Conservation (phyloP, 495 filamentous ascomycete species). For the Xanthoparmelia taractica region DNA sequence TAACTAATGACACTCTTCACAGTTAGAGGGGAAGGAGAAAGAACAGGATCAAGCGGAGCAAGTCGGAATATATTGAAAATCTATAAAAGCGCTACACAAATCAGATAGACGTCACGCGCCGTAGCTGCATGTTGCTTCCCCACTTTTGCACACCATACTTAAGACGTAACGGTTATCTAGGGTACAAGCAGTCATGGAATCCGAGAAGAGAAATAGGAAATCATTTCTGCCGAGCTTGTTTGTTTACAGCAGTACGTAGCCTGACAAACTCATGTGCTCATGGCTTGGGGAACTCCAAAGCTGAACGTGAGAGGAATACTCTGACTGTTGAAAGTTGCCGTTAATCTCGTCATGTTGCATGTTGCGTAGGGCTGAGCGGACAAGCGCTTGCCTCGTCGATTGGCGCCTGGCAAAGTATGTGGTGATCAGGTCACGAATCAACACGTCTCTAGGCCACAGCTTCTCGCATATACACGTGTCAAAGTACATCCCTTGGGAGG, state of each 20-base stretch:
- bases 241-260: not conserved
- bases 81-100: no score
- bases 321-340: not conserved
- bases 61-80: no score
- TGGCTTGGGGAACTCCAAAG: no score
- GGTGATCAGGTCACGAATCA: constrained; percentile 11
- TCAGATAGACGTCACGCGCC: not conserved
- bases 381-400: constrained; percentile 8
- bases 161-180: not conserved
- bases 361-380: constrained; percentile 12
- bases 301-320: not conserved
- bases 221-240: no score
- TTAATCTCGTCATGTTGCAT: not conserved
- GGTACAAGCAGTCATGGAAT: not conserved
- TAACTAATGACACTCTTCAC: not conserved
- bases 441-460: constrained; percentile 12
- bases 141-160: not conserved
- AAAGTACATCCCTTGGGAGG: constrained; percentile 3
- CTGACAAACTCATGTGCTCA: not conserved
- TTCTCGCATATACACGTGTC: constrained; percentile 13
- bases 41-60: constrained; percentile 2
- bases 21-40: not conserved
- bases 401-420: constrained; percentile 10
- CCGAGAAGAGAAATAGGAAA: not conserved
- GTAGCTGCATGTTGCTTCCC: constrained; percentile 1